These are phyloP conservation scores for Zelonia costaricensis DNA, from an alignment of 208 protist species.

Conservation along the genomic window DNA sequence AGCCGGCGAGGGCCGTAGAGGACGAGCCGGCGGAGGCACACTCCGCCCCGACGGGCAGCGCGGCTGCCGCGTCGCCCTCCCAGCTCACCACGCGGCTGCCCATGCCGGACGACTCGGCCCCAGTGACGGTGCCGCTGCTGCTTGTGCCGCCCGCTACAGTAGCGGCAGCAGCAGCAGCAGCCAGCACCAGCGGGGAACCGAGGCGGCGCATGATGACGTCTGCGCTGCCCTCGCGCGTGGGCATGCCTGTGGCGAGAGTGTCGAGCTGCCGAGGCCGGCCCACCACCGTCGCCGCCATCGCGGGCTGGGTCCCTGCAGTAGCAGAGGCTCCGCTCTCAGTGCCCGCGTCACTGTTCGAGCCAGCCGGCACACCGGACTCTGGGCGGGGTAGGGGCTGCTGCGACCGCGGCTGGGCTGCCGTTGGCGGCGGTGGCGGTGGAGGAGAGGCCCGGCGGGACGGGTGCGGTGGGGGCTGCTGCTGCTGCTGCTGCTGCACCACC, in stretches of 20 bases:
- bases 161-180: background rate
- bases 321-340: background rate
- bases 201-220: slow-evolving; percentile 16
- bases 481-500: slow-evolving; percentile 13
- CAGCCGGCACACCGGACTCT: background rate
- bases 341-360: background rate
- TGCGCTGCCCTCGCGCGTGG: slow-evolving; percentile 1
- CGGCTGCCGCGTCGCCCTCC: slow-evolving; percentile 14
- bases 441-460: too few relatives aligned
- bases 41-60: slow-evolving; percentile 4
- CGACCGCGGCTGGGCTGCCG: slow-evolving; percentile 8
- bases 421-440: slow-evolving; percentile 2
- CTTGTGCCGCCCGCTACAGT: background rate
- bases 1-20: background rate
- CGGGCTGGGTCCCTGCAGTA: background rate
- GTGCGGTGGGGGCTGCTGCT: too few relatives aligned
- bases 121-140: background rate
- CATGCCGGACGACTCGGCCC: slow-evolving; percentile 7
- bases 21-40: slow-evolving; percentile 6
- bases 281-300: background rate
- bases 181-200: background rate
- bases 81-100: slow-evolving; percentile 22
- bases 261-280: background rate
- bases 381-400: background rate
- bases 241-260: background rate